These are phyloP conservation scores for Leccinum longicurvipes DNA, from an alignment of 768 basidiomycete genomes.

Conservation along the genomic window DNA sequence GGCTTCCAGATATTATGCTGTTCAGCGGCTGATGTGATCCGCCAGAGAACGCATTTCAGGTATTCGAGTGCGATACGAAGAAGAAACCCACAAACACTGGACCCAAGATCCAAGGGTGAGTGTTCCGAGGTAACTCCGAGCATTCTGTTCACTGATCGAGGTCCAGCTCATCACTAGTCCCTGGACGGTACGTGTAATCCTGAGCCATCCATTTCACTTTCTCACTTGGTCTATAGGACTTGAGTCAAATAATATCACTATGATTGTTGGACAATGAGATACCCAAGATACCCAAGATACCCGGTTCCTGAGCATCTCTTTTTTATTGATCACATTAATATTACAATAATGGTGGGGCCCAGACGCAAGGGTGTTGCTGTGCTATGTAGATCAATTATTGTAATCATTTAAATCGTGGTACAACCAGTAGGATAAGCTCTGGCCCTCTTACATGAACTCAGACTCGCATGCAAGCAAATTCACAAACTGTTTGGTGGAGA, in stretches of 20 bases:
- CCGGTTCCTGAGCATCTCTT: not conserved
- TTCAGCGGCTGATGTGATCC: not conserved
- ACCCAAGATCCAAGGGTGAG: constrained; percentile 24
- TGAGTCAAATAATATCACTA: constrained; percentile 6
- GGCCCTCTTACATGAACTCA: not conserved
- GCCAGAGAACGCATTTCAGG: constrained; percentile 13
- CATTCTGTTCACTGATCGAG: not conserved
- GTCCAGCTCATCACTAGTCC: constrained; percentile 11
- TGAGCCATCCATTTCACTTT: constrained; percentile 31
- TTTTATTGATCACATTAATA: not conserved
- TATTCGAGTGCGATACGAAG: constrained; percentile 12
- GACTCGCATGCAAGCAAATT: not conserved
- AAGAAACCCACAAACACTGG: not conserved
- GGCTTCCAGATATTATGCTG: no score
- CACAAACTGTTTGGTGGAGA: not conserved
- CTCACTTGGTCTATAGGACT: constrained; percentile 4
- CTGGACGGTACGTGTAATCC: constrained; percentile 6
- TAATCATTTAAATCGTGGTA: not conserved
- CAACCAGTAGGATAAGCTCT: not conserved
- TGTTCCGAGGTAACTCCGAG: not conserved
- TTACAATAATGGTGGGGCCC: no score
- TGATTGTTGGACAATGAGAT: not conserved
- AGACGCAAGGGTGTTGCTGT: no score
- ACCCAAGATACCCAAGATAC: not conserved
- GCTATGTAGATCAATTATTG: not conserved